phyloP scores from a whole-genome alignment of 2,329 filamentous ascomycete species.

The Aspergillus melleus region DNA sequence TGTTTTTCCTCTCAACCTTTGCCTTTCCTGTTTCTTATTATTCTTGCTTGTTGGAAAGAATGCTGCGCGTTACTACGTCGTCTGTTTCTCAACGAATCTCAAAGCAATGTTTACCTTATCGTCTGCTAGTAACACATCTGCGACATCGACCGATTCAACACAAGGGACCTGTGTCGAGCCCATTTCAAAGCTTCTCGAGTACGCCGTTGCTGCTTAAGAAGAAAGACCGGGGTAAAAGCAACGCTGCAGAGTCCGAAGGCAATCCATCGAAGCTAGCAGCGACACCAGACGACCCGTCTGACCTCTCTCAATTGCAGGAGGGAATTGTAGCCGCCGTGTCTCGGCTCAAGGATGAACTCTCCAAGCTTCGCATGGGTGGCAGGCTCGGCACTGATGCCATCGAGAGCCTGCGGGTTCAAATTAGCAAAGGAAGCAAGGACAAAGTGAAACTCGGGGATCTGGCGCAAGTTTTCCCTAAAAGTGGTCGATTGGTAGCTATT shows the following conservation, averaged over 20 bases:
- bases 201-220: constrained; percentile 51
- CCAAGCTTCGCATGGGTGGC: constrained; percentile 62
- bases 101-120: constrained; percentile 3
- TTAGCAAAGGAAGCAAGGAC: constrained; percentile 54
- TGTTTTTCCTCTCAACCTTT: not conserved
- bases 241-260: constrained; percentile 31
- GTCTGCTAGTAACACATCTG: not conserved
- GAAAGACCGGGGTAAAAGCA: constrained; percentile 53
- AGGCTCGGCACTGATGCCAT: constrained; percentile 63
- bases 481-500: constrained; percentile 60
- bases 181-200: constrained; percentile 41
- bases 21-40: not conserved
- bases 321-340: constrained; percentile 57
- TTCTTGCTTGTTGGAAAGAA: not conserved
- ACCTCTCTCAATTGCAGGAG: constrained; percentile 59
- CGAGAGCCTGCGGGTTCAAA: constrained; percentile 60
- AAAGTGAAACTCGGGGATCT: constrained; percentile 60
- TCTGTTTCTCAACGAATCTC: not conserved
- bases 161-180: not conserved
- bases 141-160: not conserved
- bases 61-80: not conserved
- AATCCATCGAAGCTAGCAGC: constrained; percentile 33
- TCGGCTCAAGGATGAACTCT: constrained; percentile 61
- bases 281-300: constrained; percentile 55
- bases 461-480: constrained; percentile 67